A percentile compares a stretch with the other conserved stretches of the same genome.
Evolutionary conservation across 2,329 filamentous ascomycete genomes (phyloP).

Genomic region (Xylaria sp.): DNA sequence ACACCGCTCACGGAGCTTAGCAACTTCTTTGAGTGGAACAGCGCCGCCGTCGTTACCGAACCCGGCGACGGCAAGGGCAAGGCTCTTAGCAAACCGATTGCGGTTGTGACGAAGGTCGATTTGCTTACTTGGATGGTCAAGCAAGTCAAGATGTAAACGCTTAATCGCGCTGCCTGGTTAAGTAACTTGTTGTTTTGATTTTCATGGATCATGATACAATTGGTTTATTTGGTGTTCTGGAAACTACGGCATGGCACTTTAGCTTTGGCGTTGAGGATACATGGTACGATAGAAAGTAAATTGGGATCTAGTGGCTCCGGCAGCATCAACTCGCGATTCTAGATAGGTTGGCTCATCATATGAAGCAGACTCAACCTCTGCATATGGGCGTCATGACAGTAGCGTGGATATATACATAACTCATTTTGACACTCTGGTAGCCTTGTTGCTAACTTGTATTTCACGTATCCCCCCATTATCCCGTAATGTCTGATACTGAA

Average conservation of each 20-base stretch:
- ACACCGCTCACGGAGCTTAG: slow-evolving; percentile 86
- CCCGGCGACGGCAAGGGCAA: slow-evolving; percentile 64
- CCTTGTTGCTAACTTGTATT: not conserved
- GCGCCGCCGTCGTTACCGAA: slow-evolving; percentile 93
- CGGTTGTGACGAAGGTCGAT: slow-evolving; percentile 96
- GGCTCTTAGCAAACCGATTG: slow-evolving; percentile 78
- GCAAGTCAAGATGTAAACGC: slow-evolving; percentile 54
- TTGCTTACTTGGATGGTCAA: slow-evolving; percentile 91
- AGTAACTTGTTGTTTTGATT: not conserved
- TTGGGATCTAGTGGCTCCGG: slow-evolving; percentile 23
- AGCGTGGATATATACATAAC: slow-evolving; percentile 16
- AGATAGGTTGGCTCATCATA: slow-evolving; percentile 29
- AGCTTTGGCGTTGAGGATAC: slow-evolving; percentile 27
- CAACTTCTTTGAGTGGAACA: slow-evolving; percentile 98
- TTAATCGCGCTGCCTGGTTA: not conserved
- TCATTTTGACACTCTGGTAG: not conserved
- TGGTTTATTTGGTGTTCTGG: slow-evolving; percentile 25
- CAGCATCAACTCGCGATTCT: slow-evolving; percentile 40
- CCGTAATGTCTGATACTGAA: slow-evolving; percentile 1
- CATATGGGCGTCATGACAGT: slow-evolving; percentile 31
- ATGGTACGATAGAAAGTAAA: slow-evolving; percentile 19
- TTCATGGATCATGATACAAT: not conserved
- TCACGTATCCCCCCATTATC: not conserved
- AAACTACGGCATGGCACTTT: slow-evolving; percentile 5
- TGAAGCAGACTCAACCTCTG: slow-evolving; percentile 52